Evolutionary conservation across 2,329 filamentous ascomycete genomes (phyloP).

Genomic region (Mariannaea sp.): DNA sequence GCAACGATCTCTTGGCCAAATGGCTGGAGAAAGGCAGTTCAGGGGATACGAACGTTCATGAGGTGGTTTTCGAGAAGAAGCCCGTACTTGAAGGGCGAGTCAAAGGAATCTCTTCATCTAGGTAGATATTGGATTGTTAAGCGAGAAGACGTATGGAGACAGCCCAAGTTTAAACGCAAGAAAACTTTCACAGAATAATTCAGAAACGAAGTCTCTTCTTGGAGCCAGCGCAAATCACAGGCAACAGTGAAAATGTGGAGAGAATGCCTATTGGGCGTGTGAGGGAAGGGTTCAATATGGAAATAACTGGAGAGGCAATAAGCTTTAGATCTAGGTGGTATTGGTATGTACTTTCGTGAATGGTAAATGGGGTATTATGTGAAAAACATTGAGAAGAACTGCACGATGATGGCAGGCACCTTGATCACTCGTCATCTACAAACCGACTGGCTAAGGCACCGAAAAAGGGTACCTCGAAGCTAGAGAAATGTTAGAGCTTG

Average conservation of each 20-base stretch:
- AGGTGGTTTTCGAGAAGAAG: slow-evolving; percentile 56
- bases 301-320: too few relatives aligned
- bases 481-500: slow-evolving; percentile 33
- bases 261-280: too few relatives aligned
- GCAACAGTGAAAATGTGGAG: too few relatives aligned
- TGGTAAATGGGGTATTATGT: slow-evolving; percentile 16
- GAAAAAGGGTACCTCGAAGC: slow-evolving; percentile 87
- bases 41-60: slow-evolving; percentile 50
- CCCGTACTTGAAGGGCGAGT: slow-evolving; percentile 55
- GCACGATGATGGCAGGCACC: background rate
- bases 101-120: slow-evolving; percentile 51
- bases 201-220: too few relatives aligned
- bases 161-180: too few relatives aligned
- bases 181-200: too few relatives aligned
- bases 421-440: slow-evolving; percentile 75
- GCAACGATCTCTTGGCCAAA: slow-evolving; percentile 77
- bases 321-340: slow-evolving; percentile 1
- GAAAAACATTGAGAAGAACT: slow-evolving; percentile 1
- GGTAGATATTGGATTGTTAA: slow-evolving; percentile 38
- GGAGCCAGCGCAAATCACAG: too few relatives aligned
- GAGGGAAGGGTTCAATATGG: too few relatives aligned
- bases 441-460: slow-evolving; percentile 85
- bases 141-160: too few relatives aligned
- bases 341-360: slow-evolving; percentile 6
- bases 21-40: slow-evolving; percentile 69